phyloP scores from a whole-genome alignment of 352 stramenopile species.

The Phytopythium ostracodes region DNA sequence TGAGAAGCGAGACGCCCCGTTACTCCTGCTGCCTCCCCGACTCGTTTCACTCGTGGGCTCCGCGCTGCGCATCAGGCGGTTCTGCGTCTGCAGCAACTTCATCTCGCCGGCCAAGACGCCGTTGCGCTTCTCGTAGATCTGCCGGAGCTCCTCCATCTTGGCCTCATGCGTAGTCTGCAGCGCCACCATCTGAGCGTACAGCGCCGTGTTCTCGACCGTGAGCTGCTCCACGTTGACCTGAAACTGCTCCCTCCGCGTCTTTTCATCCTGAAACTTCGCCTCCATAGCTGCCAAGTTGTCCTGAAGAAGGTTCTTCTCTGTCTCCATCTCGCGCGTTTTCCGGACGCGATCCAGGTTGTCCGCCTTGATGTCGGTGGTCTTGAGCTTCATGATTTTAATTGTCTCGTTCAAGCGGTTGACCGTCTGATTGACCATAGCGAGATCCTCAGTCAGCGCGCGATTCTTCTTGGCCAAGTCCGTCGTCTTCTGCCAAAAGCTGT shows the following conservation, averaged over 20 bases:
- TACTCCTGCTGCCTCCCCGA: constrained; percentile 9
- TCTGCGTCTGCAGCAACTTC: constrained; percentile 72
- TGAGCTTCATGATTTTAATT: constrained; percentile 54
- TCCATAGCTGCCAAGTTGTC: constrained; percentile 66
- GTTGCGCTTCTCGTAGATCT: constrained; percentile 69
- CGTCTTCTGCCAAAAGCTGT: constrained; percentile 85
- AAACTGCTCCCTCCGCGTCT: constrained; percentile 77
- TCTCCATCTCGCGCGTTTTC: constrained; percentile 60
- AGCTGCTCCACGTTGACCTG: constrained; percentile 85
- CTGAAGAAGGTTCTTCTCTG: constrained; percentile 67
- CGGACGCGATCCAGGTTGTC: constrained; percentile 56
- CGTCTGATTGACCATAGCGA: constrained; percentile 56
- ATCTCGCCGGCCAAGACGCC: constrained; percentile 66
- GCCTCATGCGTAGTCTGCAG: constrained; percentile 77
- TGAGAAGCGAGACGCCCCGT: constrained; percentile 7
- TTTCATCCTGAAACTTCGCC: constrained; percentile 76
- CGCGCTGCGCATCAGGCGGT: constrained; percentile 56
- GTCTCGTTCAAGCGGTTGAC: constrained; percentile 63
- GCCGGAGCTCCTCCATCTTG: constrained; percentile 76
- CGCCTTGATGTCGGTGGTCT: constrained; percentile 40
- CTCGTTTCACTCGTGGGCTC: constrained; percentile 24
- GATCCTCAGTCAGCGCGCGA: constrained; percentile 62
- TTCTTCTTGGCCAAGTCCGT: constrained; percentile 83
- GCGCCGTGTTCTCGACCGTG: constrained; percentile 78
- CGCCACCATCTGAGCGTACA: constrained; percentile 86